Evolutionary conservation across 2,329 filamentous ascomycete genomes (phyloP).

Genomic region (Davidsoniella eucalypti): DNA sequence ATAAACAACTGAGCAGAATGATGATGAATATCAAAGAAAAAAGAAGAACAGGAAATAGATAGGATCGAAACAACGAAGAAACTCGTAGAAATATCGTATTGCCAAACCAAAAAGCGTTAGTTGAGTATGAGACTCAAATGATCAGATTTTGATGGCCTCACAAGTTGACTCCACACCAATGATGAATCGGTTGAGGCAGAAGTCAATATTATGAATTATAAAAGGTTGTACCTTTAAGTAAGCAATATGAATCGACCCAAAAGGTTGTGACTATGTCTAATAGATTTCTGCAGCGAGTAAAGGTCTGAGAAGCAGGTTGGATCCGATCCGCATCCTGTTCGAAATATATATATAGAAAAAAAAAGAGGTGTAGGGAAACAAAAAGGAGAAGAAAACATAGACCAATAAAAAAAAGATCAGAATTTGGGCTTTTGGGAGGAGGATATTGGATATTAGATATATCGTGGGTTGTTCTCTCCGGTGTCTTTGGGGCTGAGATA

Average conservation of each 20-base stretch:
- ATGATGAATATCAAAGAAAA: neutral
- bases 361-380: conserved; percentile 3
- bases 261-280: neutral
- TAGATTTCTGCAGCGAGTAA: conserved; percentile 4
- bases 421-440: too few species aligned
- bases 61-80: neutral
- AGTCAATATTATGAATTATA: too few species aligned
- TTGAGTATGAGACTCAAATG: too few species aligned
- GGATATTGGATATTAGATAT: too few species aligned
- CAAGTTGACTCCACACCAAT: too few species aligned
- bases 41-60: conserved; percentile 3
- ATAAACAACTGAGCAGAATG: neutral
- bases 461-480: too few species aligned
- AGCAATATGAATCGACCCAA: neutral
- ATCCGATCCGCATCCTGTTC: too few species aligned
- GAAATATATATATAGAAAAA: neutral
- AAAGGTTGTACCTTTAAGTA: too few species aligned
- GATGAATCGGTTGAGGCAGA: too few species aligned
- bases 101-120: too few species aligned
- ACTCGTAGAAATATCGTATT: neutral
- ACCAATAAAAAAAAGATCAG: neutral
- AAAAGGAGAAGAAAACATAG: neutral
- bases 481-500: too few species aligned
- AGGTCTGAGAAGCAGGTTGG: neutral
- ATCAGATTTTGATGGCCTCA: too few species aligned